Evolutionary conservation across 345 rosid species (phyloP).

Genomic region (Salix viminalis): DNA sequence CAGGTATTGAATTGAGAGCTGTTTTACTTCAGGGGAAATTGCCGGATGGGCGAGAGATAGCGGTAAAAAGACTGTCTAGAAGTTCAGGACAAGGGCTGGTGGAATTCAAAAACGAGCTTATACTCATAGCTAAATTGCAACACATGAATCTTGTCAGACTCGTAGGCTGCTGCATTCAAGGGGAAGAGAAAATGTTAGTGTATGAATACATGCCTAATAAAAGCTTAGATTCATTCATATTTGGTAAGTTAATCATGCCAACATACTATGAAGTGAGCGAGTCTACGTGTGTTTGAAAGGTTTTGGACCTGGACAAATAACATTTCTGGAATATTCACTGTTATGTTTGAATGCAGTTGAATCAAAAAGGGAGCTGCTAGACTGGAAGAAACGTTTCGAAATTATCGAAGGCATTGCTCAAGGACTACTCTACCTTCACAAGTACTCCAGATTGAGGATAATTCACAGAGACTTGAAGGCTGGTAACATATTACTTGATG

Average conservation of each 20-base stretch:
- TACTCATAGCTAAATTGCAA: constrained; percentile 20
- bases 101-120: constrained; percentile 28
- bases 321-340: not conserved
- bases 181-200: constrained; percentile 21
- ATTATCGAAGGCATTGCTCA: constrained; percentile 12
- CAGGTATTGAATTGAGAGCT: too few species aligned
- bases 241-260: not conserved
- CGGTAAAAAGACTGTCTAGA: constrained; percentile 19
- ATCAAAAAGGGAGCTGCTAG: not conserved
- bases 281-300: too few species aligned
- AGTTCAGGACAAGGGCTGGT: constrained; percentile 22
- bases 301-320: not conserved
- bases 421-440: constrained; percentile 12
- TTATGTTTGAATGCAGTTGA: not conserved
- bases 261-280: too few species aligned
- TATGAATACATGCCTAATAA: constrained; percentile 23
- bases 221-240: constrained; percentile 21
- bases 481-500: constrained; percentile 19
- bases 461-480: constrained; percentile 24
- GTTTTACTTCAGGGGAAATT: constrained; percentile 3
- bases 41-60: constrained; percentile 12
- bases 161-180: constrained; percentile 13
- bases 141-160: constrained; percentile 24
- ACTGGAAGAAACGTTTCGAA: constrained; percentile 2
- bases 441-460: constrained; percentile 1